Base-by-base conservation (phyloP, 768 basidiomycete genomes). In the Asterophora lycoperdoides region DNA sequence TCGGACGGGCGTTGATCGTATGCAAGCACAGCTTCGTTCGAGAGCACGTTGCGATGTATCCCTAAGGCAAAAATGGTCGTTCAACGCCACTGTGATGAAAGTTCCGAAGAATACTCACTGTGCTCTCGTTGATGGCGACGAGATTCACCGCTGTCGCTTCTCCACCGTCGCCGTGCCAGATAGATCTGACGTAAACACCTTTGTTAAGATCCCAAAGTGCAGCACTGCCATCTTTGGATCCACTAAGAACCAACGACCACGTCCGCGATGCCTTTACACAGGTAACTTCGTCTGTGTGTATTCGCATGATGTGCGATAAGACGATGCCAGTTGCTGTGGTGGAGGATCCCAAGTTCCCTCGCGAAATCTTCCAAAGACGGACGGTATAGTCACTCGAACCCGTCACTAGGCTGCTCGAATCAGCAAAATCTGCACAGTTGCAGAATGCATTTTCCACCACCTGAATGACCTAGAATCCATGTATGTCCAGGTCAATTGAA, bases 191-290 rank as follows among this genome's bases (percentile, higher is more conserved):
- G 54, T 96, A 95, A 7, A 81, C 69, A 7, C 87, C 86, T 20
- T 82, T 72, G 60, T 96, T 95, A 44, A 93, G 74, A 64, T 95
- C 93, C 93, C 93, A 96, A 3, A 95, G 49, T 3, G 85, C 86
- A 0, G 87, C 90, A 52, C 84, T 89, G 1, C 93, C 90, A 57
- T 95, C 93, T 59, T 79, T 77, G 13, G 89, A 88, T 8, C 91
- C 91, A 55, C 89, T 93, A 37, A 93, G 78, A 18, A 81, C 78
- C 18, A 92, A 57, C 1, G 89, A 89, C 93, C 93, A 95, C 1
- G 84, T 68, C 36, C 86, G 72, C 11, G 87, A 93, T 1, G 89
- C 83, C 7, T 83, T 70, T 13, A 95, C 73, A 56, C 79, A 85
- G 1, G 73, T 63, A 18, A 95, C 78, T 41, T 78, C 73, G 39